Conservation (phyloP, 305 asterid species). For the Solanum chacoense region DNA sequence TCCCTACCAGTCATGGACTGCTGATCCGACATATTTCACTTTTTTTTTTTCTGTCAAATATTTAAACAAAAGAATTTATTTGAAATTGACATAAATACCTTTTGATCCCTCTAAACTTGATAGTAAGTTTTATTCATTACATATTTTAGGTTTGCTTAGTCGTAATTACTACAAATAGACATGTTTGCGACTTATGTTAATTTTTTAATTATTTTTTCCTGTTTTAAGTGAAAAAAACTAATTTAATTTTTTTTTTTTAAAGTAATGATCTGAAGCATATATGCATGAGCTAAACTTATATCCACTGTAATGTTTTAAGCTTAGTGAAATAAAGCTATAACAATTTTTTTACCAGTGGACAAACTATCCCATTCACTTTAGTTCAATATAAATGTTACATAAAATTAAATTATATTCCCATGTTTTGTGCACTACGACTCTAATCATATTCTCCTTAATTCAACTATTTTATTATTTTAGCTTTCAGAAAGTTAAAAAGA, state of each 20-base stretch:
- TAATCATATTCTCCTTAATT: neutral
- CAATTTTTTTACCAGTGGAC: neutral
- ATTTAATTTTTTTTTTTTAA: neutral
- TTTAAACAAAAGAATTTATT: neutral
- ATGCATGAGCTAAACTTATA: neutral
- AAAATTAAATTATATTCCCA: neutral
- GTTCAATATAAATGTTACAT: neutral
- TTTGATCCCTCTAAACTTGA: neutral
- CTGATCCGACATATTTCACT: too few species aligned
- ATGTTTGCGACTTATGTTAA: neutral
- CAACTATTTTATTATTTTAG: neutral
- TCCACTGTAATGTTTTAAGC: neutral
- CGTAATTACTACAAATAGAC: neutral
- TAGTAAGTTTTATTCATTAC: neutral
- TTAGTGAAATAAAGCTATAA: neutral
- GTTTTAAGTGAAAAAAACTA: neutral
- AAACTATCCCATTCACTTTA: neutral
- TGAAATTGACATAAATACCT: neutral
- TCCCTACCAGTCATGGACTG: too few species aligned
- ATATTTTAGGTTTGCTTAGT: neutral
- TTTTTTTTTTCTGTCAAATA: neutral
- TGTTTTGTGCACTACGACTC: neutral
- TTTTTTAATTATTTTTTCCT: neutral
- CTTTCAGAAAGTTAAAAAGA: neutral
- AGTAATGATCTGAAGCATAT: neutral